phyloP scores from a whole-genome alignment of 176 grass and related monocot genomes.

The Musa acuminata region DNA sequence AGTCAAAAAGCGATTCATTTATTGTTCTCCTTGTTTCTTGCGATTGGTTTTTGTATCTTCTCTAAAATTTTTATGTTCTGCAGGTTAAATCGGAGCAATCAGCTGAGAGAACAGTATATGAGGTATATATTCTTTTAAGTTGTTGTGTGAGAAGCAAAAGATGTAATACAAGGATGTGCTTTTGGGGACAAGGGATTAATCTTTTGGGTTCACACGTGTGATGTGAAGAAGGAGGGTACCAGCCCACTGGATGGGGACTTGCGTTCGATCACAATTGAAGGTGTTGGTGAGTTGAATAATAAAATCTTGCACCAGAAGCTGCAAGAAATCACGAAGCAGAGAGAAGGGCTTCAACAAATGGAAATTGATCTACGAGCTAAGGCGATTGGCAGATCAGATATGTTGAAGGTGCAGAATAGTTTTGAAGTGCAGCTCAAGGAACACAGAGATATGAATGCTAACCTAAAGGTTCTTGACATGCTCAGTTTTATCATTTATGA shows the following conservation, averaged over 20 bases:
- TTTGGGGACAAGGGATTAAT: not conserved
- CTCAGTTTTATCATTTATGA: not conserved
- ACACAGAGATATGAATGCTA: conserved; percentile 31
- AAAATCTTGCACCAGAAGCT: conserved; percentile 68
- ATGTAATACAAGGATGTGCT: not conserved
- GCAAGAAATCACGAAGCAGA: conserved; percentile 49
- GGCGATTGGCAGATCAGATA: conserved; percentile 41
- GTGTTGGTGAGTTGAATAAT: conserved; percentile 43
- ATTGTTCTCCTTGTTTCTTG: no score
- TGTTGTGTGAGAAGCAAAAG: not conserved
- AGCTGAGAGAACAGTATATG: conserved; percentile 58
- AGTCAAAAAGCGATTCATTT: not conserved
- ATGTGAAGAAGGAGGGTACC: conserved; percentile 36
- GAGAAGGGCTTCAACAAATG: conserved; percentile 64
- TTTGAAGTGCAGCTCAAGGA: conserved; percentile 66
- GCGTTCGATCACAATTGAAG: conserved; percentile 73
- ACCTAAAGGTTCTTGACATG: conserved; percentile 44
- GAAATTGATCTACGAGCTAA: conserved; percentile 69
- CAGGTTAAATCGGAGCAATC: conserved; percentile 51
- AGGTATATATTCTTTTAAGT: conserved; percentile 36
- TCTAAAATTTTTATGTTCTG: conserved; percentile 10
- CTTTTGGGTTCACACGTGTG: not conserved
- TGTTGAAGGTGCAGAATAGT: conserved; percentile 43
- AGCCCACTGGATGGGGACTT: conserved; percentile 34
- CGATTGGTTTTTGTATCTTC: not conserved